Evolutionary conservation across 208 protist genomes (phyloP).

Genomic region (Wallacemonas collosoma): DNA sequence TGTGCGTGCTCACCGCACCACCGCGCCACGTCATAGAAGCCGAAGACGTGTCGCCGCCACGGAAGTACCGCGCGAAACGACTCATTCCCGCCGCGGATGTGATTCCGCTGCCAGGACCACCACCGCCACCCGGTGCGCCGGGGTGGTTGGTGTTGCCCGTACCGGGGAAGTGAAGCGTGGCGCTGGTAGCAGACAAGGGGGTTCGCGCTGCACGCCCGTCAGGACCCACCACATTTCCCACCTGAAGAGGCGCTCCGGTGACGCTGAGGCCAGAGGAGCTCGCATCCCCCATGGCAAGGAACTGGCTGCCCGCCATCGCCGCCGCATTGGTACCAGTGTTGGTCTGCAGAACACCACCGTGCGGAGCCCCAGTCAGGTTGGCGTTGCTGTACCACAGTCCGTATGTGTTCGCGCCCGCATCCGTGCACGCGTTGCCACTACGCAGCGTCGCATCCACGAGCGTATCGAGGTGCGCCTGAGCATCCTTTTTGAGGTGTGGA

Average conservation of each 20-base stretch:
- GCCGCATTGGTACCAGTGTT: neutral
- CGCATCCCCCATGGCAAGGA: neutral
- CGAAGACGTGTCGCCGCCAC: neutral
- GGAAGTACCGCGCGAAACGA: slow-evolving; percentile 11
- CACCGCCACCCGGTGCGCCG: neutral
- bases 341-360: neutral
- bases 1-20: neutral
- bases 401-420: neutral
- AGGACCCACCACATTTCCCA: neutral
- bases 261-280: neutral
- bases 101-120: neutral
- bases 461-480: slow-evolving; percentile 65
- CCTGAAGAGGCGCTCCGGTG: neutral
- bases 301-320: neutral
- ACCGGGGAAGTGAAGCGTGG: slow-evolving; percentile 9
- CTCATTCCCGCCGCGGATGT: neutral
- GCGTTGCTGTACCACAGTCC: slow-evolving; percentile 7
- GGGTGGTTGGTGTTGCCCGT: neutral
- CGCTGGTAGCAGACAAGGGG: slow-evolving; percentile 2
- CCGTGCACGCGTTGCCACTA: neutral
- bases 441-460: slow-evolving; percentile 75
- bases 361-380: neutral
- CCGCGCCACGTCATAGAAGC: slow-evolving; percentile 12
- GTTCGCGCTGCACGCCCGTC: slow-evolving; percentile 6
- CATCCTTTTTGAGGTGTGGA: slow-evolving; percentile 45